Evolutionary conservation across 352 stramenopile genomes (phyloP).

Genomic region (Globisporangium heterothallicum): DNA sequence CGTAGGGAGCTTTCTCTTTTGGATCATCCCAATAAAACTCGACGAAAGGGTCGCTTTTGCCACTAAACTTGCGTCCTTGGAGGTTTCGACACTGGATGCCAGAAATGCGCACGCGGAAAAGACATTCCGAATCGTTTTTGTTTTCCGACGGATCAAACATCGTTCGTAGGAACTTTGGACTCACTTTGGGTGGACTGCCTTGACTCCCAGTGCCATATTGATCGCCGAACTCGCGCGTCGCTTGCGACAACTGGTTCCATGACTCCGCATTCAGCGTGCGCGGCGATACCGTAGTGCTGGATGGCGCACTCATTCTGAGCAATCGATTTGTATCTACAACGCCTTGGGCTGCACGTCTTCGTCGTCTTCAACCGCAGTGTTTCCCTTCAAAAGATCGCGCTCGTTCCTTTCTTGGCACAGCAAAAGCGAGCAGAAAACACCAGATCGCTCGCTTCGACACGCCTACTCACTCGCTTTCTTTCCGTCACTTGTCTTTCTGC

Average conservation of each 20-base stretch:
- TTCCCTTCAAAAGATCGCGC: no score
- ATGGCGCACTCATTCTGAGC: conserved; percentile 18
- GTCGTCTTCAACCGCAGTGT: no score
- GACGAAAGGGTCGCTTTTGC: conserved; percentile 84
- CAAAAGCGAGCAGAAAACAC: no score
- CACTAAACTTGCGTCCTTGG: conserved; percentile 68
- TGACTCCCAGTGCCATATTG: conserved; percentile 39
- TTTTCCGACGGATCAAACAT: conserved; percentile 63
- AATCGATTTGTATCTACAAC: no score
- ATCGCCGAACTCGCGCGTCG: conserved; percentile 72
- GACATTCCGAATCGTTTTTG: conserved; percentile 54
- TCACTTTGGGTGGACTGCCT: conserved; percentile 32
- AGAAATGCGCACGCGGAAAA: conserved; percentile 82
- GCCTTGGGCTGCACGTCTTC: no score
- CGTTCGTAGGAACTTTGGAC: conserved; percentile 56
- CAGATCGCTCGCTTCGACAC: no score
- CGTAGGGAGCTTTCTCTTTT: conserved; percentile 61
- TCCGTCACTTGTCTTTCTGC: no score
- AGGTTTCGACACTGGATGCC: conserved; percentile 88
- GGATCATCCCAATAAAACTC: conserved; percentile 85
- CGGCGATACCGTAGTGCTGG: conserved; percentile 40
- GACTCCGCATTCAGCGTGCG: conserved; percentile 49
- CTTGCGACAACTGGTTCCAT: conserved; percentile 69
- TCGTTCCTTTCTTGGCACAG: no score
- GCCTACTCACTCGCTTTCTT: no score